Conservation (phyloP, 805 yeast species). For the Isabelozyma heimii region DNA sequence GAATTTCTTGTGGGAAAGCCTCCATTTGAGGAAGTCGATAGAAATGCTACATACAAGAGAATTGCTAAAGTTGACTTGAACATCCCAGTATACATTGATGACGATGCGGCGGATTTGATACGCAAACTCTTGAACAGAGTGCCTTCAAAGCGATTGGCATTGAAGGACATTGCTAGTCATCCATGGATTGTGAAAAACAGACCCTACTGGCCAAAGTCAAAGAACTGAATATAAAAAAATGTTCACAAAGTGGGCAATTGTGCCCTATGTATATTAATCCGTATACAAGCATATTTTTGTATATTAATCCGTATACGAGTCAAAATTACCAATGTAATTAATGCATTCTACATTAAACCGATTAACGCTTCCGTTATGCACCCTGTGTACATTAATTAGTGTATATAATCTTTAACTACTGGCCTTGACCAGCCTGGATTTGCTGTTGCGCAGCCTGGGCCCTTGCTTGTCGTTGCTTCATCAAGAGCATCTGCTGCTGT, state of each 20-base stretch:
- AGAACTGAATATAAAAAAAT: background rate
- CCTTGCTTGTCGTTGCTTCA: slow-evolving; percentile 28
- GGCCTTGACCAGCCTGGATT: background rate
- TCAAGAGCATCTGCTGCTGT: slow-evolving; percentile 21
- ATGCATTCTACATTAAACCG: no score
- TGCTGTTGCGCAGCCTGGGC: slow-evolving; percentile 8
- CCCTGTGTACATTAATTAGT: background rate
- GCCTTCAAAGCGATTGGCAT: slow-evolving; percentile 62
- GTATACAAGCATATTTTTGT: no score
- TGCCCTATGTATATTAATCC: background rate
- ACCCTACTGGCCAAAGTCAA: slow-evolving; percentile 52
- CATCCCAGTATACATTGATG: slow-evolving; percentile 67
- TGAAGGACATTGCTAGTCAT: slow-evolving; percentile 64
- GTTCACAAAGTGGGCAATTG: background rate
- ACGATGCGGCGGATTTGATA: slow-evolving; percentile 78
- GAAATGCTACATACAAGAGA: slow-evolving; percentile 74
- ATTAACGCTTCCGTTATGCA: no score
- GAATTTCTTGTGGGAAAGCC: slow-evolving; percentile 88
- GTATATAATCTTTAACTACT: background rate
- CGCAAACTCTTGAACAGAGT: slow-evolving; percentile 59
- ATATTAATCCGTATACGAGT: background rate
- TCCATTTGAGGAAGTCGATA: slow-evolving; percentile 83
- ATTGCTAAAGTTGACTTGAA: slow-evolving; percentile 74
- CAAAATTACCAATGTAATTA: background rate
- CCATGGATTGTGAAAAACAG: slow-evolving; percentile 79